Percentiles rank a stretch among this genome's conserved stretches.
phyloP scores from a whole-genome alignment of 495 filamentous ascomycete species.

The Glutinoglossum americanum region DNA sequence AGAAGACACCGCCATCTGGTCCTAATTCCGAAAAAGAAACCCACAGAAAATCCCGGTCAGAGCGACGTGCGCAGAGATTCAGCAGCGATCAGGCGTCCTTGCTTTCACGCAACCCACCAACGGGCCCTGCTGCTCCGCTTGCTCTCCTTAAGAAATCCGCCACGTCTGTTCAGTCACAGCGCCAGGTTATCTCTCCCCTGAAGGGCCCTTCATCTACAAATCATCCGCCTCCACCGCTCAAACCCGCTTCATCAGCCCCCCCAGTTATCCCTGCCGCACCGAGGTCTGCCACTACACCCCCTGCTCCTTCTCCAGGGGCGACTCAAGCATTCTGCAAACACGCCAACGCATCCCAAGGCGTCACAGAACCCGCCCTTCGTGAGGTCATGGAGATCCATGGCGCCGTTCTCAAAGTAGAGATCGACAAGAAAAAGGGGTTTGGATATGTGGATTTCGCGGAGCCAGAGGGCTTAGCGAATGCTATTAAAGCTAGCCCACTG shows the following conservation, averaged over 20 bases:
- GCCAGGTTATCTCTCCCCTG: neutral
- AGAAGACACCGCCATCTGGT: neutral
- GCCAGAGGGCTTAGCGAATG: constrained; percentile 45
- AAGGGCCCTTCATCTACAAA: neutral
- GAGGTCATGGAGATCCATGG: constrained; percentile 52
- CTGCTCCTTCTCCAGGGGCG: constrained; percentile 26
- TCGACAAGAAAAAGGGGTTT: constrained; percentile 83
- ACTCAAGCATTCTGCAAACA: constrained; percentile 85
- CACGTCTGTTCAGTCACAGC: neutral
- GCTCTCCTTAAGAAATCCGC: neutral
- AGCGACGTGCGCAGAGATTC: neutral
- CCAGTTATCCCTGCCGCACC: neutral
- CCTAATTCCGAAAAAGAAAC: neutral
- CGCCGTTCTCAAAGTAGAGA: constrained; percentile 52
- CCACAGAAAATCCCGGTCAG: neutral
- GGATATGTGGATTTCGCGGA: constrained; percentile 73
- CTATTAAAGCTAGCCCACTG: constrained; percentile 61
- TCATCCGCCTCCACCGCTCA: neutral
- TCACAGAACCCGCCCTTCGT: constrained; percentile 58
- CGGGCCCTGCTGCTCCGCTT: neutral
- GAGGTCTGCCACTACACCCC: constrained; percentile 1
- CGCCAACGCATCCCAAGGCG: constrained; percentile 75
- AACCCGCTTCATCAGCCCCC: neutral
- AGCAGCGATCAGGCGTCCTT: neutral
- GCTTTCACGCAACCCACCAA: neutral